Evolutionary conservation across 78 protist genomes (phyloP).

Genomic region (Dictyostelium capitatum): DNA sequence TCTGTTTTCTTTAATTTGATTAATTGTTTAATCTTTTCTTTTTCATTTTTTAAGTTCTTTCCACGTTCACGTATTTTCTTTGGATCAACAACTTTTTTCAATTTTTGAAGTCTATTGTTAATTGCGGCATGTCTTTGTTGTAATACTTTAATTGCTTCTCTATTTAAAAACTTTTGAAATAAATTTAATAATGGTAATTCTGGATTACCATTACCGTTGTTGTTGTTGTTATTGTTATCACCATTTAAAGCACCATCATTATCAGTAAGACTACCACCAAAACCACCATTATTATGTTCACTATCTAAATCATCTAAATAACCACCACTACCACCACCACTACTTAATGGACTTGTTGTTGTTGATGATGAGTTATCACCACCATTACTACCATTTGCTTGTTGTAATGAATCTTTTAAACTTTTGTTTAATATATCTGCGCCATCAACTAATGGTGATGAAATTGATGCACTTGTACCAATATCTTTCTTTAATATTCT

Average conservation of each 20-base stretch:
- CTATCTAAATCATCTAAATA: conserved; percentile 7
- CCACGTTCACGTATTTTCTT: conserved; percentile 42
- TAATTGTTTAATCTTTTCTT: conserved; percentile 58
- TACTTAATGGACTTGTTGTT: not conserved
- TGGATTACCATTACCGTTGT: not conserved
- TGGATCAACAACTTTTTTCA: conserved; percentile 64
- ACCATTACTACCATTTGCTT: not conserved
- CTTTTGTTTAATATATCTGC: not conserved
- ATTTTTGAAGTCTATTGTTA: conserved; percentile 24
- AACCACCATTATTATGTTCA: not conserved
- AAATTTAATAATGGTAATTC: conserved; percentile 41
- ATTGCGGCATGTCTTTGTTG: conserved; percentile 44
- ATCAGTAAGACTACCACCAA: not conserved
- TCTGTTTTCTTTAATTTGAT: conserved; percentile 64
- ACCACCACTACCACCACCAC: not conserved
- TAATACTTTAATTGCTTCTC: conserved; percentile 54
- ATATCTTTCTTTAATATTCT: not conserved
- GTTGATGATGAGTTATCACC: not conserved
- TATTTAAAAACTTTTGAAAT: conserved; percentile 74
- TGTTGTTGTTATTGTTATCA: not conserved
- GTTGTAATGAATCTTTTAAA: too few species aligned
- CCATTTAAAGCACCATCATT: not conserved
- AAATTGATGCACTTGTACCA: not conserved
- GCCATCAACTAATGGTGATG: not conserved
- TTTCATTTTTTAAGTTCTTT: conserved; percentile 40